These are phyloP conservation scores for Heterobasidion annosum DNA, from an alignment of 1,284 basidiomycete genomes.

Conservation along the genomic window DNA sequence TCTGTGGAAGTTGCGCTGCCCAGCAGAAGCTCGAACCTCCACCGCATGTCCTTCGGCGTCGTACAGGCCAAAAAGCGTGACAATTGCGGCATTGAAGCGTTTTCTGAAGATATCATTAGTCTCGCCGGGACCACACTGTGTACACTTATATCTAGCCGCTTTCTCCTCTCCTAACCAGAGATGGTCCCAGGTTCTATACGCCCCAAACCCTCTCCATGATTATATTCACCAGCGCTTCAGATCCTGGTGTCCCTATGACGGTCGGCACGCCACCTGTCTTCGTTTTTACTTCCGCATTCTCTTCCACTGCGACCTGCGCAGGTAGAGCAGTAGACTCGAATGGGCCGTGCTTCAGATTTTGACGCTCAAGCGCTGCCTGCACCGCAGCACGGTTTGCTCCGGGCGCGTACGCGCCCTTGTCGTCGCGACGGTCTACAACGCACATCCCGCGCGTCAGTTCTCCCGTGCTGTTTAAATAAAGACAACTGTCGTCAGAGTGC, in stretches of 20 bases:
- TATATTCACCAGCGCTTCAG: constrained; percentile 33
- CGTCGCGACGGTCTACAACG: constrained; percentile 60
- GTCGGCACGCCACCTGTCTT: constrained; percentile 36
- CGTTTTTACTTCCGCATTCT: constrained; percentile 10
- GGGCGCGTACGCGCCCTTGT: constrained; percentile 46
- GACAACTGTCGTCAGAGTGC: not conserved
- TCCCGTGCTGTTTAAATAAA: constrained; percentile 22
- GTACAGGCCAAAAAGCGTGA: too few species aligned
- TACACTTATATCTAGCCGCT: too few species aligned
- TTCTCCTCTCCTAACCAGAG: too few species aligned
- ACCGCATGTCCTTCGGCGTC: too few species aligned
- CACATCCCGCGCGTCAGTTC: constrained; percentile 69
- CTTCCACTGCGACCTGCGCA: constrained; percentile 42
- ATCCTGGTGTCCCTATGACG: constrained; percentile 50
- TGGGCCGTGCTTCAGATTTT: constrained; percentile 23
- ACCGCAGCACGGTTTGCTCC: constrained; percentile 55
- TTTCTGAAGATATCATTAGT: too few species aligned
- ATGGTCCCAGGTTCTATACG: constrained; percentile 9
- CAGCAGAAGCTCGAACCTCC: too few species aligned
- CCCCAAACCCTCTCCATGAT: constrained; percentile 55
- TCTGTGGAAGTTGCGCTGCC: too few species aligned
- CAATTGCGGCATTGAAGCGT: too few species aligned
- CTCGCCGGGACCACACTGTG: too few species aligned
- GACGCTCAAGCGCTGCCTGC: constrained; percentile 41
- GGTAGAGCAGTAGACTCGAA: constrained; percentile 45